Conservation (phyloP, 768 basidiomycete species). For the Rhizopogon roseolus region DNA sequence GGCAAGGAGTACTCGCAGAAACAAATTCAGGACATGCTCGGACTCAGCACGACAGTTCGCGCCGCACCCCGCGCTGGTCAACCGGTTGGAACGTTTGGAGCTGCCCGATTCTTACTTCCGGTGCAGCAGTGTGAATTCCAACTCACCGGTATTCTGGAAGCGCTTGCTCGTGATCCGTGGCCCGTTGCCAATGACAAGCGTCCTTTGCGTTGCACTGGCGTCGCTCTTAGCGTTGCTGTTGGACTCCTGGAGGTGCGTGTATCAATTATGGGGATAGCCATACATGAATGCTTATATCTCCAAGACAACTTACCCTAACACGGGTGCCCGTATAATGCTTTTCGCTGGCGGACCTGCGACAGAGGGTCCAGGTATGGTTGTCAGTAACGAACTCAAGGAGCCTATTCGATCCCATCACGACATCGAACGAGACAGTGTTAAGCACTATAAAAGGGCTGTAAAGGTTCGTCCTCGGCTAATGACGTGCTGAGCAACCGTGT, state of each 20-base stretch:
- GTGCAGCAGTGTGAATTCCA: conserved; percentile 94
- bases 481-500: not conserved
- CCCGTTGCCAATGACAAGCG: conserved; percentile 95
- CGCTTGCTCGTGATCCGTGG: conserved; percentile 90
- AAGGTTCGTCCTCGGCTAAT: conserved; percentile 54
- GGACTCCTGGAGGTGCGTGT: conserved; percentile 75
- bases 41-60: conserved; percentile 65
- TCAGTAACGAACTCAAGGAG: conserved; percentile 91
- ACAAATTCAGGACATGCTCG: conserved; percentile 98
- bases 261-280: not conserved
- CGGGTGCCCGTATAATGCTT: conserved; percentile 93
- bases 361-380: conserved; percentile 96
- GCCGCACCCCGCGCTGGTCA: conserved; percentile 86
- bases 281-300: not conserved
- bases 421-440: conserved; percentile 93
- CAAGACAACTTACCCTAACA: conserved; percentile 87
- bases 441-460: conserved; percentile 94
- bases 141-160: conserved; percentile 88
- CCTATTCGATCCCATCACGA: conserved; percentile 99
- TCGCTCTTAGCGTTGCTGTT: conserved; percentile 89
- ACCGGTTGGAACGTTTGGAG: conserved; percentile 76
- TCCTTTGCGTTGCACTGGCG: conserved; percentile 90
- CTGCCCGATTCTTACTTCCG: conserved; percentile 88
- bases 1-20: conserved; percentile 95
- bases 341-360: conserved; percentile 95